These are phyloP conservation scores for Nakaseomyces glabratus DNA, from an alignment of 1,139 yeast genomes.

Conservation along the genomic window DNA sequence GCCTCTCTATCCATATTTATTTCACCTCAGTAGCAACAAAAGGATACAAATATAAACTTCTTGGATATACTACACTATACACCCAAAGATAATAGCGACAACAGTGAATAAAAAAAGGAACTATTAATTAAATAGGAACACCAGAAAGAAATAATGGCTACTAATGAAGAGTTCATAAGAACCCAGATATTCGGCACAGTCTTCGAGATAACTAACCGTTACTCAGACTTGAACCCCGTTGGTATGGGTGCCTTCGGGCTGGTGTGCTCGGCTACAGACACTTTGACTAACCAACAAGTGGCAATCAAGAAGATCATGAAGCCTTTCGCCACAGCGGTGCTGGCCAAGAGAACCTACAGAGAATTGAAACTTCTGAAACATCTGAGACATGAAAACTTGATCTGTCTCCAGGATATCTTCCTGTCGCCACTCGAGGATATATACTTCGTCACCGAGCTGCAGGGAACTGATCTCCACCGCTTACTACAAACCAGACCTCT, in stretches of 20 bases:
- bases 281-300: constrained; percentile 81
- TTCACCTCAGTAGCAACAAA: no score
- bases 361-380: constrained; percentile 90
- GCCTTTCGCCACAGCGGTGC: constrained; percentile 89
- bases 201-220: constrained; percentile 86
- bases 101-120: no score
- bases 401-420: constrained; percentile 87
- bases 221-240: constrained; percentile 88
- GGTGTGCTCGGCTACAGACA: constrained; percentile 93
- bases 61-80: no score
- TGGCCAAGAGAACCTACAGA: constrained; percentile 93
- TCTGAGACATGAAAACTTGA: constrained; percentile 87
- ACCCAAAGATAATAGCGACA: no score
- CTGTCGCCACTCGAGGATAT: constrained; percentile 93
- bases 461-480: constrained; percentile 93
- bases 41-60: no score
- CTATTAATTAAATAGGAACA: no score
- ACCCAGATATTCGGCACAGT: constrained; percentile 68
- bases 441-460: constrained; percentile 91
- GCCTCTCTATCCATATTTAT: no score
- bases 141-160: constrained; percentile 21
- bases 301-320: constrained; percentile 97
- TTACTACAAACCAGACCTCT: constrained; percentile 85
- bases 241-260: constrained; percentile 99
- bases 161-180: constrained; percentile 33